phyloP scores from a whole-genome alignment of 768 basidiomycete genomes.

The Amylocystis lapponica region DNA sequence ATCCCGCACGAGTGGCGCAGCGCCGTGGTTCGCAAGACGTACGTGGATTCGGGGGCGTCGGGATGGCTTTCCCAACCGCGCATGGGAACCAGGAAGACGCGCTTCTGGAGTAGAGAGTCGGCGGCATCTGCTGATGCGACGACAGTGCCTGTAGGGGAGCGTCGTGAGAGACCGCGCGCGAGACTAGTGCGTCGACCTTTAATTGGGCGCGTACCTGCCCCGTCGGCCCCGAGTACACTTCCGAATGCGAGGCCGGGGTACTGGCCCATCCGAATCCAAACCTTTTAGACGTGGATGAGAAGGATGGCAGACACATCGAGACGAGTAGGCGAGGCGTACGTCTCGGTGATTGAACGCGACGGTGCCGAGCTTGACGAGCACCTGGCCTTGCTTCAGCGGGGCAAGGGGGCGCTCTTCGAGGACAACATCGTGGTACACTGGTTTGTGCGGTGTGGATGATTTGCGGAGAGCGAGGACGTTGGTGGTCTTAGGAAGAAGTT shows the following conservation, averaged over 20 bases:
- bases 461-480: conserved; percentile 45
- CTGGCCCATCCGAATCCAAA: conserved; percentile 67
- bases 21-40: conserved; percentile 15
- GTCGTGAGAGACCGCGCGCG: not conserved
- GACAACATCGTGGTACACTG: conserved; percentile 51
- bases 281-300: conserved; percentile 30
- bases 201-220: conserved; percentile 47
- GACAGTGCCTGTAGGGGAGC: conserved; percentile 44
- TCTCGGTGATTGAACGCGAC: conserved; percentile 78
- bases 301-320: not conserved
- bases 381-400: conserved; percentile 45
- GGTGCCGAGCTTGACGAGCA: conserved; percentile 64
- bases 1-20: conserved; percentile 8
- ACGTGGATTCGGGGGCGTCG: conserved; percentile 62
- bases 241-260: conserved; percentile 62
- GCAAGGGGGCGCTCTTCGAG: conserved; percentile 48
- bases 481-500: conserved; percentile 42
- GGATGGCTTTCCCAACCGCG: conserved; percentile 71
- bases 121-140: conserved; percentile 46
- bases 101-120: conserved; percentile 54
- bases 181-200: not conserved
- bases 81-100: conserved; percentile 72
- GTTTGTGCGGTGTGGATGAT: conserved; percentile 31
- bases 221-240: conserved; percentile 64
- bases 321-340: conserved; percentile 28